Percentiles rank a stretch among this genome's conserved stretches.
These are phyloP conservation scores for Solanum verrucosum DNA, from an alignment of 257 asterid species.

Conservation along the genomic window DNA sequence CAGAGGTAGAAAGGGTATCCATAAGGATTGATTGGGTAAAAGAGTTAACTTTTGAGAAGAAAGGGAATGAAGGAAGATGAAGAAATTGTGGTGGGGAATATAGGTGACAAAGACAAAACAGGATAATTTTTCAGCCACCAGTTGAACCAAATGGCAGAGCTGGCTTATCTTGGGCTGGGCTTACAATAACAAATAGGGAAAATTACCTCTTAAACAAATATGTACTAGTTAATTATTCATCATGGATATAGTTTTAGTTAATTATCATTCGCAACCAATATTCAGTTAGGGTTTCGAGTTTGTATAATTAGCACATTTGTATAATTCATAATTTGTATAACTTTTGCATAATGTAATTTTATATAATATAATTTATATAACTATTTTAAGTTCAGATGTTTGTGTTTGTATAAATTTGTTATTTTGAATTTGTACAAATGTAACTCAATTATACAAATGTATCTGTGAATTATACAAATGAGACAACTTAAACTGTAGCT, in stretches of 20 bases:
- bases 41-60: background rate
- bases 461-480: fast-evolving
- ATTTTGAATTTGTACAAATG: too few species aligned
- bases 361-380: too few species aligned
- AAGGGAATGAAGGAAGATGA: background rate
- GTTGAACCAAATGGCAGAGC: background rate
- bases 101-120: background rate
- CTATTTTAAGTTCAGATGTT: too few species aligned
- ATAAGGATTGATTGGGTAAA: background rate
- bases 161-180: background rate
- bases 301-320: fast-evolving
- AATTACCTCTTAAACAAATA: too few species aligned
- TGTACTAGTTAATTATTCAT: too few species aligned
- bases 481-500: fast-evolving
- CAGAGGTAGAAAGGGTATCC: conserved; percentile 39
- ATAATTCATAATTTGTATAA: too few species aligned
- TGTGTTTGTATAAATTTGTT: too few species aligned
- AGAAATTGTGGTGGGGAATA: background rate
- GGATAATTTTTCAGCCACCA: background rate
- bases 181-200: too few species aligned
- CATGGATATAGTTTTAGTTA: fast-evolving
- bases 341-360: too few species aligned
- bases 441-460: too few species aligned
- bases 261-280: fast-evolving
- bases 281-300: fast-evolving